Conservation (phyloP, 305 asterid species). For the Solanum chacoense region DNA sequence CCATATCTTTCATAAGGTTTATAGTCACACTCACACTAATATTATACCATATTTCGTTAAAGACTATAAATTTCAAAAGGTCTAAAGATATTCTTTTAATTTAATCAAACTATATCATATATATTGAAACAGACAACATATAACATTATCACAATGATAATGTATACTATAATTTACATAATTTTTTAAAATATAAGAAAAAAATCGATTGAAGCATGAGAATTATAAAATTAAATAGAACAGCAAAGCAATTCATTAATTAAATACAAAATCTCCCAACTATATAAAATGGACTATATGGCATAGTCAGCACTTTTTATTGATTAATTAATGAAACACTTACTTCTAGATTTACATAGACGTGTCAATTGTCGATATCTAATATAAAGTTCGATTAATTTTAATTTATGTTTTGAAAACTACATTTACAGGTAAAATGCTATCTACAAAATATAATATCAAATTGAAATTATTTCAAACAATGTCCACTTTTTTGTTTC, state of each 20-base stretch:
- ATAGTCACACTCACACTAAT: background rate
- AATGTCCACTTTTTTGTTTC: background rate
- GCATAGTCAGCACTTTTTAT: background rate
- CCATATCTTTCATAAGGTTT: background rate
- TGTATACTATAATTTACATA: background rate
- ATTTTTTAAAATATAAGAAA: background rate
- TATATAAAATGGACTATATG: background rate
- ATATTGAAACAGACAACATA: background rate
- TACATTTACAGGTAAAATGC: background rate
- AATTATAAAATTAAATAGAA: background rate
- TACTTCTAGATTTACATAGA: background rate
- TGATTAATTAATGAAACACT: background rate
- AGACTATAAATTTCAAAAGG: background rate
- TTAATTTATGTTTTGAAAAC: background rate
- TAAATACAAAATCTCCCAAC: background rate
- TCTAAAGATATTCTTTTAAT: background rate
- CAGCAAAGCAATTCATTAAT: background rate
- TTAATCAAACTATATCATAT: background rate
- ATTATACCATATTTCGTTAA: background rate
- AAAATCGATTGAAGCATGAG: background rate
- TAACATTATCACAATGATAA: background rate
- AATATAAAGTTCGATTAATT: background rate
- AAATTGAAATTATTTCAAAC: background rate
- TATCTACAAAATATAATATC: background rate
- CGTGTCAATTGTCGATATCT: background rate